phyloP scores from a whole-genome alignment of 495 filamentous ascomycete species.

The Penicillium steckii region DNA sequence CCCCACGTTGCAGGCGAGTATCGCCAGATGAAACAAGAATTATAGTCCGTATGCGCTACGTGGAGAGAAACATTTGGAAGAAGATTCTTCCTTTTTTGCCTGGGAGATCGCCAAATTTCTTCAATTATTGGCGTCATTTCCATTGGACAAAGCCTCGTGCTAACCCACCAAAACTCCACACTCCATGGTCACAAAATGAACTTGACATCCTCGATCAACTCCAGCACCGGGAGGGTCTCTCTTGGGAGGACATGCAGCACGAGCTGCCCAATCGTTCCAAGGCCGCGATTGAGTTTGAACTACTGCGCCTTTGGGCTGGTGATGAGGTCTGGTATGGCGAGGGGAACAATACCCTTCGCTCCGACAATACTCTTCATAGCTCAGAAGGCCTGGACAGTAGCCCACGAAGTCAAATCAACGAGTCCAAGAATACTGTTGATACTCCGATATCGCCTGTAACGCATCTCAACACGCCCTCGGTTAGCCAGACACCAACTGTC shows the following conservation, averaged over 20 bases:
- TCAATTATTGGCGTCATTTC: conserved; percentile 26
- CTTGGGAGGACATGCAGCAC: conserved; percentile 31
- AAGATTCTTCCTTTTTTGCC: conserved; percentile 34
- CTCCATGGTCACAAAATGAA: conserved; percentile 36
- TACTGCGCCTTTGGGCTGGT: conserved; percentile 38
- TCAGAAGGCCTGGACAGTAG: neutral
- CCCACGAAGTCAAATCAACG: neutral
- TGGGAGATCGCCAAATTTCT: conserved; percentile 15
- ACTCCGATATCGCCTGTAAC: neutral
- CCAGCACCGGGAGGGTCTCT: conserved; percentile 28
- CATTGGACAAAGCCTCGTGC: conserved; percentile 37
- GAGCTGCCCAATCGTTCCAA: conserved; percentile 30
- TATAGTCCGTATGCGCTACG: conserved; percentile 32
- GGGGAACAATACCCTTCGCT: neutral
- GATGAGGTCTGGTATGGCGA: conserved; percentile 16
- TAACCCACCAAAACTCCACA: conserved; percentile 31
- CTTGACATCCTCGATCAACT: conserved; percentile 26
- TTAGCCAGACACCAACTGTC: neutral
- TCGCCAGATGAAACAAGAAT: conserved; percentile 36
- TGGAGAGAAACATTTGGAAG: conserved; percentile 29
- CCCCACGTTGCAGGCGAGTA: conserved; percentile 9
- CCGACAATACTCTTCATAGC: neutral
- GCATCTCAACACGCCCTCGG: neutral
- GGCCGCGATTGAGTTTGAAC: conserved; percentile 38
- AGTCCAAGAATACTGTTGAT: neutral